Conservation (phyloP, 768 basidiomycete genomes). For the Polyporus arcularius region DNA sequence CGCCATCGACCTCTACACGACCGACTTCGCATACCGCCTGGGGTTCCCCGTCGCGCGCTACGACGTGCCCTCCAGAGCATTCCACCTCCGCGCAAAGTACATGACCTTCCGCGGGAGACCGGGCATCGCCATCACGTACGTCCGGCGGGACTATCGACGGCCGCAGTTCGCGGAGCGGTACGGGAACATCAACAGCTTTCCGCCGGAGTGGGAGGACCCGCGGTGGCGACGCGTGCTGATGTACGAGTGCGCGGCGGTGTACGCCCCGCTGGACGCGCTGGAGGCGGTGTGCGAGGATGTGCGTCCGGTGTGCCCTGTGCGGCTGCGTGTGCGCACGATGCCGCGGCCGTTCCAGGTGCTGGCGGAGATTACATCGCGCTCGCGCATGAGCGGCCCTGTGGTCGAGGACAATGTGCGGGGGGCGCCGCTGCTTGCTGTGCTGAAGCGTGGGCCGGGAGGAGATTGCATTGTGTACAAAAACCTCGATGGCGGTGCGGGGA, state of each 20-base stretch:
- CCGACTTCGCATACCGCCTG: slow-evolving; percentile 54
- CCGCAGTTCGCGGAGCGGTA: not conserved
- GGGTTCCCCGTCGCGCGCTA: slow-evolving; percentile 41
- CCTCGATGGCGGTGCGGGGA: slow-evolving; percentile 36
- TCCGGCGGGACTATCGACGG: slow-evolving; percentile 37
- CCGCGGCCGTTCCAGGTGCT: slow-evolving; percentile 44
- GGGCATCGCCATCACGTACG: slow-evolving; percentile 57
- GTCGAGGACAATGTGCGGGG: slow-evolving; percentile 42
- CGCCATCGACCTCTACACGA: slow-evolving; percentile 51
- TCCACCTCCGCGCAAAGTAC: slow-evolving; percentile 62
- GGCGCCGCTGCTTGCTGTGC: slow-evolving; percentile 42
- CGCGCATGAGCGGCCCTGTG: slow-evolving; percentile 35
- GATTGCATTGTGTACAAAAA: slow-evolving; percentile 47
- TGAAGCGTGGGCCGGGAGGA: slow-evolving; percentile 32
- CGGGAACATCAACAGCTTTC: slow-evolving; percentile 25
- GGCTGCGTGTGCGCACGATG: slow-evolving; percentile 38
- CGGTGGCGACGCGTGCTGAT: slow-evolving; percentile 40
- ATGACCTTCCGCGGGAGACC: slow-evolving; percentile 31
- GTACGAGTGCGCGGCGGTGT: slow-evolving; percentile 46
- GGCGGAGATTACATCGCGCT: slow-evolving; percentile 29
- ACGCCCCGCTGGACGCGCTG: slow-evolving; percentile 42
- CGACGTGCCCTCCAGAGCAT: slow-evolving; percentile 51
- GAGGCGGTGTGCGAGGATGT: slow-evolving; percentile 47
- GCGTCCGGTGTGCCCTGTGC: slow-evolving; percentile 37
- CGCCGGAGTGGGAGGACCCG: slow-evolving; percentile 33